Percentiles rank a stretch among this genome's conserved stretches.
Evolutionary conservation across 2,329 filamentous ascomycete species (phyloP).

Genomic region (Alternaria brassicicola): DNA sequence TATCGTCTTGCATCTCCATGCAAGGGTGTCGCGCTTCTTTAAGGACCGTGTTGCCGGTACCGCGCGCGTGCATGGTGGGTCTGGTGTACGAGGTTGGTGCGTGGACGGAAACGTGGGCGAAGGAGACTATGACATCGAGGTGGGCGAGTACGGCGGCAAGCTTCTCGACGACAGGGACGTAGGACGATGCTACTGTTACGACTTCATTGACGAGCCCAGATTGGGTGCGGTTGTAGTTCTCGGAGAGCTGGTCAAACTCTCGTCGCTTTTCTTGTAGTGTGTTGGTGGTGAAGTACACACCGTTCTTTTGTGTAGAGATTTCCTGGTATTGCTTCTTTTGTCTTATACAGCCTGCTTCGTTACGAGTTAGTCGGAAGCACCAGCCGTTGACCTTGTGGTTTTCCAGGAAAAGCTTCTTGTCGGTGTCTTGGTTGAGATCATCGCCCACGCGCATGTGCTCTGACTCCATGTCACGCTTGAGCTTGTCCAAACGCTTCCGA

Average conservation of each 20-base stretch:
- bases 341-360: conserved; percentile 88
- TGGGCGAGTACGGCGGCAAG: conserved; percentile 88
- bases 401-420: conserved; percentile 98
- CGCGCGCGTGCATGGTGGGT: conserved; percentile 87
- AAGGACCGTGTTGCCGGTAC: conserved; percentile 86
- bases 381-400: conserved; percentile 95
- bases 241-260: conserved; percentile 91
- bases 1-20: conserved; percentile 98
- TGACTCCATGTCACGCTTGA: conserved; percentile 79
- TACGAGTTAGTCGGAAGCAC: conserved; percentile 92
- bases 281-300: conserved; percentile 94
- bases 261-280: conserved; percentile 79
- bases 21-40: conserved; percentile 94
- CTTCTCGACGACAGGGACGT: conserved; percentile 89
- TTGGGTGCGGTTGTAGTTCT: conserved; percentile 95
- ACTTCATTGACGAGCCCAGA: conserved; percentile 90
- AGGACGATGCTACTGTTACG: conserved; percentile 89
- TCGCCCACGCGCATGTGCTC: conserved; percentile 78
- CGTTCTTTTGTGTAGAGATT: conserved; percentile 98
- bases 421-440: conserved; percentile 88
- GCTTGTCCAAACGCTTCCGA: conserved; percentile 84
- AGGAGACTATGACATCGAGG: conserved; percentile 91
- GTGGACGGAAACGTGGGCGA: conserved; percentile 91
- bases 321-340: conserved; percentile 91
- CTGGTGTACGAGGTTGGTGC: conserved; percentile 90